Percentiles rank a stretch among this genome's conserved stretches.
These are phyloP conservation scores for Ophiostoma sp. DNA, from an alignment of 2,329 filamentous ascomycete species.

Conservation along the genomic window DNA sequence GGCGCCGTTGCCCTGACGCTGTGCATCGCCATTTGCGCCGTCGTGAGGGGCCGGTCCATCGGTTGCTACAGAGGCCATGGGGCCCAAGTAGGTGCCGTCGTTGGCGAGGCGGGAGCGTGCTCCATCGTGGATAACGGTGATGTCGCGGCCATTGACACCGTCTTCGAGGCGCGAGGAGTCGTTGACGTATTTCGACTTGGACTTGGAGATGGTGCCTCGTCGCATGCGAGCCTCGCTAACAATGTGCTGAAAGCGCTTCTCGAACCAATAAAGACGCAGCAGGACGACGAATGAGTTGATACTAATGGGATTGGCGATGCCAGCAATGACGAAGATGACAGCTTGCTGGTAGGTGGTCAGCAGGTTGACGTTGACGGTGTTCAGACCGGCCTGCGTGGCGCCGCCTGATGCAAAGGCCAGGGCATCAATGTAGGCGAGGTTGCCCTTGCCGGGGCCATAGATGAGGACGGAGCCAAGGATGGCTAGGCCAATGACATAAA, in stretches of 20 bases:
- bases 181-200: slow-evolving; percentile 53
- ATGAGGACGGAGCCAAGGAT: slow-evolving; percentile 77
- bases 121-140: slow-evolving; percentile 63
- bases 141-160: slow-evolving; percentile 66
- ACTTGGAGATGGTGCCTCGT: slow-evolving; percentile 63
- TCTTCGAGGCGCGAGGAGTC: slow-evolving; percentile 55
- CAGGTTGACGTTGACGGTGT: slow-evolving; percentile 70
- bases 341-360: slow-evolving; percentile 73
- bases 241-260: slow-evolving; percentile 88
- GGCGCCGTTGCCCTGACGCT: background rate
- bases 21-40: background rate
- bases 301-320: slow-evolving; percentile 79
- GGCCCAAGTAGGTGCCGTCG: slow-evolving; percentile 56
- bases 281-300: slow-evolving; percentile 87
- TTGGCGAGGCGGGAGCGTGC: slow-evolving; percentile 60
- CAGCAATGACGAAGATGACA: slow-evolving; percentile 68
- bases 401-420: slow-evolving; percentile 84
- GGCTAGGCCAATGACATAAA: slow-evolving; percentile 74
- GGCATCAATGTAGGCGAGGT: slow-evolving; percentile 78
- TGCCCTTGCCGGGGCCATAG: slow-evolving; percentile 58
- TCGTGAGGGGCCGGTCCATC: slow-evolving; percentile 8
- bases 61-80: slow-evolving; percentile 26
- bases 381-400: slow-evolving; percentile 90
- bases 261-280: slow-evolving; percentile 94
- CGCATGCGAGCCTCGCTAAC: slow-evolving; percentile 69